phyloP scores from a whole-genome alignment of 2,329 filamentous ascomycete species.

The Ophiocordyceps camponoti-rufipedis region DNA sequence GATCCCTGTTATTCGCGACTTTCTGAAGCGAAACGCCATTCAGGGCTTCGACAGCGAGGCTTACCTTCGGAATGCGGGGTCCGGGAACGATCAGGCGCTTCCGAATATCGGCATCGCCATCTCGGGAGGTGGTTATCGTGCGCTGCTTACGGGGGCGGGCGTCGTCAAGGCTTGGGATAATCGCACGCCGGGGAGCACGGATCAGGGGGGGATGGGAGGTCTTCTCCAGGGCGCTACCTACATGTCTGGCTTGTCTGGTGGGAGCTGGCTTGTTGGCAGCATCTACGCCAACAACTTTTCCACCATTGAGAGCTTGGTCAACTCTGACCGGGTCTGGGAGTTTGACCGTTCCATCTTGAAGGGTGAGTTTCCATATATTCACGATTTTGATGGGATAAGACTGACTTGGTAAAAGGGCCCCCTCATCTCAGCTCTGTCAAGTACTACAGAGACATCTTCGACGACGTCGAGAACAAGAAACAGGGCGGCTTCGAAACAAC shows the following conservation, averaged over 20 bases:
- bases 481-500: conserved; percentile 33
- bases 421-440: conserved; percentile 16
- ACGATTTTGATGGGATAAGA: neutral
- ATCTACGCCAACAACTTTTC: conserved; percentile 74
- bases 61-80: conserved; percentile 37
- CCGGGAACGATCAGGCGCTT: conserved; percentile 13
- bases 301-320: conserved; percentile 24
- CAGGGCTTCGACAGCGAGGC: conserved; percentile 54
- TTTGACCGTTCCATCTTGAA: conserved; percentile 22
- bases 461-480: conserved; percentile 17
- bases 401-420: conserved; percentile 11
- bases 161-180: conserved; percentile 63
- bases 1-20: conserved; percentile 52
- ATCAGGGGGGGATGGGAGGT: conserved; percentile 54
- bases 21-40: conserved; percentile 57
- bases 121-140: conserved; percentile 73
- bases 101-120: conserved; percentile 54
- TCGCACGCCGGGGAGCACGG: conserved; percentile 33
- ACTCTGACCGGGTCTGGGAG: conserved; percentile 20
- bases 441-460: conserved; percentile 20
- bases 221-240: conserved; percentile 70
- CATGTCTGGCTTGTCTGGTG: conserved; percentile 62
- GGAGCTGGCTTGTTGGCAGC: conserved; percentile 71
- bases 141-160: conserved; percentile 71
- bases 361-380: conserved; percentile 5